These are phyloP conservation scores for Rubroboletus satanas DNA, from an alignment of 768 basidiomycete species.

Conservation along the genomic window DNA sequence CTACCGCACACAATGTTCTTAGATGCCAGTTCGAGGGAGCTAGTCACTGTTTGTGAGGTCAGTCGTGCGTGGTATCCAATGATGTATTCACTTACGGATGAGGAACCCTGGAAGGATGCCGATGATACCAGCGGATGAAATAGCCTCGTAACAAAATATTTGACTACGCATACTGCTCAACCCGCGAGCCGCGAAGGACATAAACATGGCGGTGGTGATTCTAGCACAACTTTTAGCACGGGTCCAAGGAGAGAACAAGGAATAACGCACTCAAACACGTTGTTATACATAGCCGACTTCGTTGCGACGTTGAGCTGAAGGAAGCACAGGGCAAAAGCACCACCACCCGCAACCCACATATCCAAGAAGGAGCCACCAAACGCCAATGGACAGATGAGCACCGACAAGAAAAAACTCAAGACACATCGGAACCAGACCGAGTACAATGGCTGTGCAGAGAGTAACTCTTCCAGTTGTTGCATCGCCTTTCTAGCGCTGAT, in stretches of 20 bases:
- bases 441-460: constrained; percentile 64
- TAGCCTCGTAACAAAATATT: constrained; percentile 88
- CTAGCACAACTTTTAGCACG: constrained; percentile 36
- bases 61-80: background rate
- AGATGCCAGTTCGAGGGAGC: constrained; percentile 78
- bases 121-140: constrained; percentile 84
- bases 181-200: constrained; percentile 78
- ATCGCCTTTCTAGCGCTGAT: constrained; percentile 78
- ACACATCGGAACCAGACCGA: constrained; percentile 55
- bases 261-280: constrained; percentile 75
- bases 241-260: background rate
- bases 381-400: constrained; percentile 78
- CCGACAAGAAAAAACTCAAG: constrained; percentile 68
- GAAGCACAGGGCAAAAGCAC: constrained; percentile 63
- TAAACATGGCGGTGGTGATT: constrained; percentile 76
- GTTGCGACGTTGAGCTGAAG: constrained; percentile 72
- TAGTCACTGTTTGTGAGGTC: constrained; percentile 52
- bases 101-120: constrained; percentile 89
- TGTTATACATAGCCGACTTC: constrained; percentile 79
- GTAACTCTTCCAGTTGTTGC: constrained; percentile 55
- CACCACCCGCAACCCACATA: constrained; percentile 74
- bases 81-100: constrained; percentile 49
- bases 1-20: constrained; percentile 83
- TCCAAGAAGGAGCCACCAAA: constrained; percentile 84
- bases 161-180: constrained; percentile 72